Base-by-base conservation (phyloP, 2,329 filamentous ascomycete genomes). In the Annulohypoxylon truncatum region DNA sequence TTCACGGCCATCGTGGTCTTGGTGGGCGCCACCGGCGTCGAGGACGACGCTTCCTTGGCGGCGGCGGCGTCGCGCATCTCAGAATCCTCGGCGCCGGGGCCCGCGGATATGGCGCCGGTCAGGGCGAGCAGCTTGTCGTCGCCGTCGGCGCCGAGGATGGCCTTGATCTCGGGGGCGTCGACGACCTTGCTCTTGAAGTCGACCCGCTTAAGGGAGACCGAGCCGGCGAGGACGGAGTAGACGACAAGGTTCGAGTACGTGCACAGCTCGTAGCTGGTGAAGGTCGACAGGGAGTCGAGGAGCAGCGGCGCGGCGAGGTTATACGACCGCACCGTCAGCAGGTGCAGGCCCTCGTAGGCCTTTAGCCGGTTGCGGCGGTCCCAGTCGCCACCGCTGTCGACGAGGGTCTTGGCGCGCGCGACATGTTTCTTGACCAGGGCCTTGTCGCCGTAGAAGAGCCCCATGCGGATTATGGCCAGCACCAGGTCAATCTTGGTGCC, bases 121-220 rank as follows among this genome's bases (percentile, higher is more conserved):
- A 97, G 83, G 0, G 93, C 94, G 29, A 93, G 86, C 58, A 97
- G 83, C 81, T 95, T 95, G 77, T 97, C 94, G 74, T 96, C 92
- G 22, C 90, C 90, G 72, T 95, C 90, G 35, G 76, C 75, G 63
- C 95, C 96, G 22, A 99, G 88, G 69, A 99, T 96, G 35, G 96
- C 96, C 82, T 96, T 97, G 82, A 99, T 97, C 82, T 99, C 96
- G 10, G 96, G 95, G 6, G 96, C 96, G 79, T 99, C 96, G 40
- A 99, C 95, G 24, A 99, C 96, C 84, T 98, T 98, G 71, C 92
- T 92, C 85, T 99, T 99, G 87, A 99, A 99, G 80, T 99, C 96
- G 31, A 97, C 93, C 51, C 96, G 92, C 84, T 97, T 97, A 61
- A 99, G 87, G 47, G 95, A 96, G 22, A 98, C 91, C 5, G 94